A percentile compares a stretch with the other conserved stretches of the same genome.
These are phyloP conservation scores for Bothriochloa decipiens DNA, from an alignment of 176 grass and related monocot species.

Conservation along the genomic window DNA sequence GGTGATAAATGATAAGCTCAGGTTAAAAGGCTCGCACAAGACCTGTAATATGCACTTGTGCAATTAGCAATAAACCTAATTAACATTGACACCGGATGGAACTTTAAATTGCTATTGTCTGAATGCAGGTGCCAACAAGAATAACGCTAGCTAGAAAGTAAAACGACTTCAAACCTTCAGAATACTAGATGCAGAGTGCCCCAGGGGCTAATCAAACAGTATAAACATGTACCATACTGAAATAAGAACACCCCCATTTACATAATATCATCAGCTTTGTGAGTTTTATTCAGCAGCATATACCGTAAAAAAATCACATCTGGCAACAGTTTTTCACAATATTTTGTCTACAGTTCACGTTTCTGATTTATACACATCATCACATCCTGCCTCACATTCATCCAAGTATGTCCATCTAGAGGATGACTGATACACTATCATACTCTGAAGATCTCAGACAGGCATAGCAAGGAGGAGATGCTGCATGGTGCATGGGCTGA, in stretches of 20 bases:
- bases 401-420: background rate
- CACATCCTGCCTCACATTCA: background rate
- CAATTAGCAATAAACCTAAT: background rate
- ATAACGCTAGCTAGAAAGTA: background rate
- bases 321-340: conserved; percentile 4
- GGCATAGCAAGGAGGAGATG: background rate
- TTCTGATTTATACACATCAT: background rate
- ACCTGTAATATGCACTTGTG: background rate
- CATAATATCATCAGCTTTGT: background rate
- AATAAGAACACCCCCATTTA: background rate
- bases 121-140: background rate
- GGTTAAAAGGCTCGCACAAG: background rate
- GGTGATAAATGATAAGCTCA: background rate
- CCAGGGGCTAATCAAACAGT: background rate
- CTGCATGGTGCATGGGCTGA: background rate
- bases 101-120: background rate
- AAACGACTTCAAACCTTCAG: background rate
- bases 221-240: background rate
- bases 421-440: background rate
- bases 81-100: background rate
- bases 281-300: background rate
- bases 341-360: background rate
- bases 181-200: background rate
- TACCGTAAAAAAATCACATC: background rate
- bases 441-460: background rate